These are phyloP conservation scores for Cicer bijugum DNA, from an alignment of 306 rosid species.

Conservation along the genomic window DNA sequence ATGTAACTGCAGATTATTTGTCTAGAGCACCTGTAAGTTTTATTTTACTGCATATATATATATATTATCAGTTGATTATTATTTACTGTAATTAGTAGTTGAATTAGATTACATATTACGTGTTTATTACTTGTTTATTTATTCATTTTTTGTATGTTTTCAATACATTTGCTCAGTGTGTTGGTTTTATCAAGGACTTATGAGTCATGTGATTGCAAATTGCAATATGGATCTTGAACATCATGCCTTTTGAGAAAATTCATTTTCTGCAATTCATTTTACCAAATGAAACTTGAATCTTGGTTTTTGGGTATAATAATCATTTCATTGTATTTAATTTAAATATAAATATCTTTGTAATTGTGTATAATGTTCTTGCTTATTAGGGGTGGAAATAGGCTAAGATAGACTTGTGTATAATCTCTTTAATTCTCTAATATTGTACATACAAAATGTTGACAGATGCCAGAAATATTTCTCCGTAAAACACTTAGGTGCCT, in stretches of 20 bases:
- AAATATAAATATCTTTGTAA: conserved; percentile 28
- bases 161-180: conserved; percentile 15
- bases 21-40: conserved; percentile 75
- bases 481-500: conserved; percentile 69
- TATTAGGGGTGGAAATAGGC: too few relatives aligned
- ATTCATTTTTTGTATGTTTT: conserved; percentile 31
- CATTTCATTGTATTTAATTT: conserved; percentile 19
- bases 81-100: neutral
- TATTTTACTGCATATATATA: neutral
- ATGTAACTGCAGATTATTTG: conserved; percentile 77
- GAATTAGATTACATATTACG: neutral
- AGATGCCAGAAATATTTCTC: conserved; percentile 69
- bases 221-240: conserved; percentile 32
- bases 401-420: too few relatives aligned
- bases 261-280: neutral
- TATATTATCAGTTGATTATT: neutral
- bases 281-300: conserved; percentile 25
- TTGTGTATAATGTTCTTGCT: neutral
- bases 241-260: conserved; percentile 11
- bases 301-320: conserved; percentile 19
- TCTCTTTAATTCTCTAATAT: conserved; percentile 18
- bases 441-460: conserved; percentile 31
- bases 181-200: conserved; percentile 19
- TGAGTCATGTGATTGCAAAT: conserved; percentile 9
- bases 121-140: conserved; percentile 10